Conservation (phyloP, 2,329 filamentous ascomycete genomes). For the Fonsecaea erecta region DNA sequence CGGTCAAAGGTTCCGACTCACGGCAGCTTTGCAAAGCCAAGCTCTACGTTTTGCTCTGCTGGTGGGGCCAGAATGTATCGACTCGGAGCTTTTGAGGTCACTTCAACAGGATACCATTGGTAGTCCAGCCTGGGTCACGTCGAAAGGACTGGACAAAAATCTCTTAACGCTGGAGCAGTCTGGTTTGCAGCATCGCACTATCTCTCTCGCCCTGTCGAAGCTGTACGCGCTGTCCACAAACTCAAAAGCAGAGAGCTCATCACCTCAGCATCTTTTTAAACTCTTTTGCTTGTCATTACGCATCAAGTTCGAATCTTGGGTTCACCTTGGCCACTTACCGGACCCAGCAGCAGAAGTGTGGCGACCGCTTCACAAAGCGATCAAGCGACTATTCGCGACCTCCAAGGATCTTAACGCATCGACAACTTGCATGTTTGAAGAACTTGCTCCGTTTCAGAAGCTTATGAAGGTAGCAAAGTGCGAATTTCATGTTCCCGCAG, state of each 20-base stretch:
- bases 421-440: background rate
- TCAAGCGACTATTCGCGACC: constrained; percentile 35
- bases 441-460: constrained; percentile 8
- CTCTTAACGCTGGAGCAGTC: constrained; percentile 47
- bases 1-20: constrained; percentile 27
- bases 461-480: constrained; percentile 7
- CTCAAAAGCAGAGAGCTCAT: background rate
- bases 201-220: constrained; percentile 47
- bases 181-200: constrained; percentile 50
- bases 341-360: constrained; percentile 50
- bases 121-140: constrained; percentile 43
- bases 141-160: constrained; percentile 45
- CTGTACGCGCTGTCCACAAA: constrained; percentile 26
- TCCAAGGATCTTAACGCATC: background rate
- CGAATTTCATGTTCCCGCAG: constrained; percentile 11
- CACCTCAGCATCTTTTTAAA: constrained; percentile 9
- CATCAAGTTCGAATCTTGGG: constrained; percentile 52
- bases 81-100: constrained; percentile 23
- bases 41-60: constrained; percentile 33
- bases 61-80: constrained; percentile 25
- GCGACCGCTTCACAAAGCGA: constrained; percentile 49
- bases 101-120: constrained; percentile 36
- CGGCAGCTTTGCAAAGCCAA: constrained; percentile 36
- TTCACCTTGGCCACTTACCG: constrained; percentile 47
- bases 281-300: constrained; percentile 47